Percentiles rank a stretch among this genome's conserved stretches.
Conservation (phyloP, 805 yeast species). For the Barnettozyma populi region DNA sequence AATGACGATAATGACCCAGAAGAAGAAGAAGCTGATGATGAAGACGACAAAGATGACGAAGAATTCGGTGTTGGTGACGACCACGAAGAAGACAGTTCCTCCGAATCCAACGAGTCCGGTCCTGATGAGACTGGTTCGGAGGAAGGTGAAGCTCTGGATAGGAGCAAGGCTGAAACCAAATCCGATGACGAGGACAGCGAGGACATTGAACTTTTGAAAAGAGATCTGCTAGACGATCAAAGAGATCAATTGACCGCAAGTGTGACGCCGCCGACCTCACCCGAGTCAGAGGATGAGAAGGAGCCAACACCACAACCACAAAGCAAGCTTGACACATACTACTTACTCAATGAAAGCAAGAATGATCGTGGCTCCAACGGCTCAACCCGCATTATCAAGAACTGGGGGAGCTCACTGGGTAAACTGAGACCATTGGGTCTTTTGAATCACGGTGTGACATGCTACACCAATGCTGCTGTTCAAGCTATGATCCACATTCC, state of each 20-base stretch:
- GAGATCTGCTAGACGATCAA: slow-evolving; percentile 23
- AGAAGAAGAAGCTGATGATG: slow-evolving; percentile 24
- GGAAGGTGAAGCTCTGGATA: slow-evolving; percentile 1
- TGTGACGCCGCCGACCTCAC: slow-evolving; percentile 28
- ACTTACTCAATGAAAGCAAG: slow-evolving; percentile 49
- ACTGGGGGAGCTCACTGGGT: slow-evolving; percentile 55
- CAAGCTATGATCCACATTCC: slow-evolving; percentile 90
- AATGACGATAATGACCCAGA: slow-evolving; percentile 18
- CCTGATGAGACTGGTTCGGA: slow-evolving; percentile 12
- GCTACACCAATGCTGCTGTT: slow-evolving; percentile 93
- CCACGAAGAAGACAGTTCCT: slow-evolving; percentile 16
- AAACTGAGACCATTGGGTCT: slow-evolving; percentile 59
- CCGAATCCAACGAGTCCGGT: slow-evolving; percentile 6
- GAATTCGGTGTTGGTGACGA: slow-evolving; percentile 5
- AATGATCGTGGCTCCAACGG: slow-evolving; percentile 62
- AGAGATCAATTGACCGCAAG: slow-evolving; percentile 4
- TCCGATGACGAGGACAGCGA: slow-evolving; percentile 8
- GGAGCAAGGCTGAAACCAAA: slow-evolving; percentile 10
- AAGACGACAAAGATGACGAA: slow-evolving; percentile 25
- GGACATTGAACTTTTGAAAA: slow-evolving; percentile 16
- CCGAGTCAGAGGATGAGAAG: slow-evolving; percentile 30
- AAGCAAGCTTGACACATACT: slow-evolving; percentile 50
- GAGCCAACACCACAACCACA: slow-evolving; percentile 28
- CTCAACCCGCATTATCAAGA: slow-evolving; percentile 56
- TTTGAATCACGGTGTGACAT: slow-evolving; percentile 89